phyloP scores from a whole-genome alignment of 257 asterid species.

The Solanum chiquidenum region DNA sequence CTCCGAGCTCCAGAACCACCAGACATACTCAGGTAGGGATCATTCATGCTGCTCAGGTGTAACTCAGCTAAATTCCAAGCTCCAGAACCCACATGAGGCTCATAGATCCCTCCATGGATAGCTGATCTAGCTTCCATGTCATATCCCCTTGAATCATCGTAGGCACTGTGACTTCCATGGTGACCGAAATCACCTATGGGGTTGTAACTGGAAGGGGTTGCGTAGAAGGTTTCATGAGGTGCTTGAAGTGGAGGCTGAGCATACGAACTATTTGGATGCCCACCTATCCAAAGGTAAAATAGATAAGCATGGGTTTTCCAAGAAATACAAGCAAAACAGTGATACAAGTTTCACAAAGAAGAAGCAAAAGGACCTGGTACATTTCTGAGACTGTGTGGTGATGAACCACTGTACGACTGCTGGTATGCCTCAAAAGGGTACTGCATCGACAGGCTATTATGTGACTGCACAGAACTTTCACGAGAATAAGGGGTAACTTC shows the following conservation, averaged over 20 bases:
- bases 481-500: not conserved
- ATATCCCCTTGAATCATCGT: not conserved
- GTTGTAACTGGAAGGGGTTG: not conserved
- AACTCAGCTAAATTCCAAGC: not conserved
- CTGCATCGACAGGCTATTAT: slow-evolving; percentile 12
- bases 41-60: not conserved
- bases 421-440: slow-evolving; percentile 4
- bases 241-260: not conserved
- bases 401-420: not conserved
- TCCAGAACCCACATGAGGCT: not conserved
- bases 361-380: slow-evolving; percentile 3
- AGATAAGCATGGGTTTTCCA: not conserved
- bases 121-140: not conserved
- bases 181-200: not conserved
- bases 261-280: not conserved
- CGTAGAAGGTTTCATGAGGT: not conserved
- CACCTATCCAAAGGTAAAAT: not conserved
- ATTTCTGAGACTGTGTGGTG: slow-evolving; percentile 17
- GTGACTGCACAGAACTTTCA: slow-evolving; percentile 2
- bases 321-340: not conserved
- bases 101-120: slow-evolving; percentile 1
- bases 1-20: not conserved
- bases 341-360: not conserved
- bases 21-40: not conserved
- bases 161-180: not conserved